These are phyloP conservation scores for Trichosanthes cucumerina DNA, from an alignment of 306 rosid species.

Conservation along the genomic window DNA sequence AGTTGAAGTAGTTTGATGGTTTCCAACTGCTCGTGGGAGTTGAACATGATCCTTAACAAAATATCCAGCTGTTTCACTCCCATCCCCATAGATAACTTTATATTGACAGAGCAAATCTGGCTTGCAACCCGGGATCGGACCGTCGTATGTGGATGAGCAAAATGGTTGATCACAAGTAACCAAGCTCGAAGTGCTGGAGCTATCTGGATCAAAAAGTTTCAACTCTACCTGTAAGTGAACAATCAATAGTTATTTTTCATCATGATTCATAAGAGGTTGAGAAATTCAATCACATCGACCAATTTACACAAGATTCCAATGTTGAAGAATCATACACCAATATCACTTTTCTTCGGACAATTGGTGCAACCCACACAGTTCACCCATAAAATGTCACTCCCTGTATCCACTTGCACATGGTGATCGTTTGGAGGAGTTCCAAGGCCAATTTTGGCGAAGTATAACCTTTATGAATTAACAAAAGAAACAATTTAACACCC, in stretches of 20 bases:
- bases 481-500: constrained; percentile 10
- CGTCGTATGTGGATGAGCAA: constrained; percentile 44
- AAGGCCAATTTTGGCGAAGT: constrained; percentile 60
- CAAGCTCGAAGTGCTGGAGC: constrained; percentile 40
- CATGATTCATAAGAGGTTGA: neutral
- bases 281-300: neutral
- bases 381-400: constrained; percentile 91
- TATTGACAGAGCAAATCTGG: constrained; percentile 44
- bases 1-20: constrained; percentile 20
- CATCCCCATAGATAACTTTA: constrained; percentile 73
- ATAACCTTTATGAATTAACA: constrained; percentile 42
- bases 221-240: constrained; percentile 52
- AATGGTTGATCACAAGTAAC: constrained; percentile 52
- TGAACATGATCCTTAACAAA: constrained; percentile 57
- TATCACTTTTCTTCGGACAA: constrained; percentile 59
- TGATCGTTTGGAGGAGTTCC: constrained; percentile 68
- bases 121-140: constrained; percentile 45
- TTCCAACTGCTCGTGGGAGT: constrained; percentile 34
- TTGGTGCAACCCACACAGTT: constrained; percentile 54
- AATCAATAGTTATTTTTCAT: constrained; percentile 17
- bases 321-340: constrained; percentile 49
- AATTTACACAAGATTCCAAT: neutral
- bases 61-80: constrained; percentile 63
- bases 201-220: constrained; percentile 41
- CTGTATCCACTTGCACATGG: constrained; percentile 91